Percentiles rank a stretch among this genome's conserved stretches.
Conservation (phyloP, 139 green algal species). For the Chlorella sp. region DNA sequence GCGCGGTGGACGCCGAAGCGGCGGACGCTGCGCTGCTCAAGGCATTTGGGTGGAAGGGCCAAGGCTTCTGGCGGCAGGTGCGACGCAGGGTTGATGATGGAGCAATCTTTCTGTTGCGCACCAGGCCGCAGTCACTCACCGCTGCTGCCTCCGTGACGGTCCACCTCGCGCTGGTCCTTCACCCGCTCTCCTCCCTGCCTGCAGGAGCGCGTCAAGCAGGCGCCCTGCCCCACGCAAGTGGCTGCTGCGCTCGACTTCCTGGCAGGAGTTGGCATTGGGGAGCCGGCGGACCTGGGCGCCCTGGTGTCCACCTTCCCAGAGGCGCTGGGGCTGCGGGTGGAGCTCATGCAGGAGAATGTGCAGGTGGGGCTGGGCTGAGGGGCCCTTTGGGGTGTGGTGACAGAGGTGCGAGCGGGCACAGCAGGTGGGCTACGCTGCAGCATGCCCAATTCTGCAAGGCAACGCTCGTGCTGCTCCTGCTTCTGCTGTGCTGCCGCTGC, state of each 20-base stretch:
- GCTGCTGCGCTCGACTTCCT: neutral
- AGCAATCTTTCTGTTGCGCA: too few species aligned
- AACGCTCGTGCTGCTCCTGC: too few species aligned
- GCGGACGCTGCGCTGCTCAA: constrained; percentile 21
- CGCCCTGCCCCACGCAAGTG: neutral
- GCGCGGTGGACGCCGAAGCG: neutral
- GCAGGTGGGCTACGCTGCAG: too few species aligned
- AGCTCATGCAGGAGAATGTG: constrained; percentile 45
- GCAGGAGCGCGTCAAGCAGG: constrained; percentile 16
- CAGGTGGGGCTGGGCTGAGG: neutral
- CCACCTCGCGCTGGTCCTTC: too few species aligned
- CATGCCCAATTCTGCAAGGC: too few species aligned
- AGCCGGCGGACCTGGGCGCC: neutral
- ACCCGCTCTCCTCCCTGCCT: too few species aligned
- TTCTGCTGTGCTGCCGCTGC: too few species aligned
- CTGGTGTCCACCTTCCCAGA: constrained; percentile 15
- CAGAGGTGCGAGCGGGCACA: too few species aligned
- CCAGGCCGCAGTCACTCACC: too few species aligned
- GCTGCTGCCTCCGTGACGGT: too few species aligned
- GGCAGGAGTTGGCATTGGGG: neutral
- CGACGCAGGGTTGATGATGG: neutral
- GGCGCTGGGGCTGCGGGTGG: constrained; percentile 8
- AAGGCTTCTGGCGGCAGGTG: constrained; percentile 49
- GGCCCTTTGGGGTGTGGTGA: neutral
- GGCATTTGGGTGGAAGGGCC: constrained; percentile 46